Conservation (phyloP, 202 grass and related monocot genomes). For the Setaria viridis region DNA sequence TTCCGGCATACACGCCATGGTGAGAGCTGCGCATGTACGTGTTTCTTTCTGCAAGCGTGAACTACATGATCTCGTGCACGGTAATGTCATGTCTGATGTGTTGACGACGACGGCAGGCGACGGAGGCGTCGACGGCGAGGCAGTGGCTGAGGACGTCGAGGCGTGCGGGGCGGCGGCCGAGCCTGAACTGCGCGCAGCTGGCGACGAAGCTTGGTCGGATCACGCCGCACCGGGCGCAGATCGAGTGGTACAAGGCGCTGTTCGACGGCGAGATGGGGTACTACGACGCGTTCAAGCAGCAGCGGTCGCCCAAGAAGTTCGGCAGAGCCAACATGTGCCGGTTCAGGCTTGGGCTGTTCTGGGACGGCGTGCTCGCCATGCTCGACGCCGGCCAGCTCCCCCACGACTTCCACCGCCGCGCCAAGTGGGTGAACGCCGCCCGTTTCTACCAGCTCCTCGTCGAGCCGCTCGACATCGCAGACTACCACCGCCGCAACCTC, state of each 20-base stretch:
- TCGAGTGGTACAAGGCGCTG: conserved; percentile 92
- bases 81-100: conserved; percentile 2
- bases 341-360: conserved; percentile 78
- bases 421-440: conserved; percentile 95
- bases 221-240: conserved; percentile 78
- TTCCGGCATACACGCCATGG: conserved; percentile 66
- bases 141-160: conserved; percentile 77
- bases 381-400: conserved; percentile 77
- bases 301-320: conserved; percentile 58
- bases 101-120: conserved; percentile 38
- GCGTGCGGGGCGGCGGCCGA: conserved; percentile 54
- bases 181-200: conserved; percentile 69
- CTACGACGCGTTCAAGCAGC: conserved; percentile 89
- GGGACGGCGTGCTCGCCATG: conserved; percentile 85
- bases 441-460: conserved; percentile 97
- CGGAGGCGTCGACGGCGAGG: conserved; percentile 54
- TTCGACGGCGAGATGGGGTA: conserved; percentile 82
- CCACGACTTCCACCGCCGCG: conserved; percentile 77
- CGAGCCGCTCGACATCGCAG: conserved; percentile 89
- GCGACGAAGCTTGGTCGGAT: conserved; percentile 71
- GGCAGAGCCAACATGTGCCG: conserved; percentile 63
- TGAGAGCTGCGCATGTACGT: conserved; percentile 28
- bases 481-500: conserved; percentile 68
- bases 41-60: background rate
- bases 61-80: background rate